Evolutionary conservation across 2,329 filamentous ascomycete species (phyloP).

Genomic region (Emmonsia crescens): DNA sequence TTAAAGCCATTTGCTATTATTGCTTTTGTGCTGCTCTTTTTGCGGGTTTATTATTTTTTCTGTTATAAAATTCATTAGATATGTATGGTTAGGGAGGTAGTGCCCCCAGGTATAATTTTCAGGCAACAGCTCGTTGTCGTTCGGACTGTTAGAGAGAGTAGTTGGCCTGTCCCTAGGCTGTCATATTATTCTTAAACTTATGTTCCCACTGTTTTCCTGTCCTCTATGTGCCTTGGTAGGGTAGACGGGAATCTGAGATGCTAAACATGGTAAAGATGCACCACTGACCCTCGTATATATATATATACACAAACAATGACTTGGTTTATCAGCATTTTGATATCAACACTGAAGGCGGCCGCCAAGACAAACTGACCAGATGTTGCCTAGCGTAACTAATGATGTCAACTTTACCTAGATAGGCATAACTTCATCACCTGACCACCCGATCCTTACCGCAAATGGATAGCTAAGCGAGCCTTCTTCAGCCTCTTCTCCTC

Average conservation of each 20-base stretch:
- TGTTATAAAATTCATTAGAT: neutral
- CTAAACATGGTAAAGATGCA: too few relatives aligned
- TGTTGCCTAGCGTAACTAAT: neutral
- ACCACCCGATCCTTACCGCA: neutral
- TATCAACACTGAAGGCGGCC: neutral
- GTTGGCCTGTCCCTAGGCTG: neutral
- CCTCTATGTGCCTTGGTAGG: too few relatives aligned
- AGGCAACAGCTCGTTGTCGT: neutral
- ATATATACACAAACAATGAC: too few relatives aligned
- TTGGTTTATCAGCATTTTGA: too few relatives aligned
- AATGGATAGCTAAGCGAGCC: constrained; percentile 2
- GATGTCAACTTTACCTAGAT: neutral
- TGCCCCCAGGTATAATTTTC: neutral
- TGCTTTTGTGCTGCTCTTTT: neutral
- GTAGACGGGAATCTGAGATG: too few relatives aligned
- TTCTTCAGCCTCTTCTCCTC: neutral
- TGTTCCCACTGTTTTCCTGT: neutral
- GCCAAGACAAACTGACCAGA: neutral
- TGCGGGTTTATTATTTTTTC: neutral
- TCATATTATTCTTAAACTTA: neutral
- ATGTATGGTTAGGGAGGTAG: neutral
- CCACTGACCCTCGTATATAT: too few relatives aligned
- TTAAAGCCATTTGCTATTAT: neutral
- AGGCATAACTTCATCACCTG: neutral
- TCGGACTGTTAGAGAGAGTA: neutral